Evolutionary conservation across 2,329 filamentous ascomycete species (phyloP), one percentile per base, ranked within the genome.

Genomic region (Fusarium aywerte): DNA sequence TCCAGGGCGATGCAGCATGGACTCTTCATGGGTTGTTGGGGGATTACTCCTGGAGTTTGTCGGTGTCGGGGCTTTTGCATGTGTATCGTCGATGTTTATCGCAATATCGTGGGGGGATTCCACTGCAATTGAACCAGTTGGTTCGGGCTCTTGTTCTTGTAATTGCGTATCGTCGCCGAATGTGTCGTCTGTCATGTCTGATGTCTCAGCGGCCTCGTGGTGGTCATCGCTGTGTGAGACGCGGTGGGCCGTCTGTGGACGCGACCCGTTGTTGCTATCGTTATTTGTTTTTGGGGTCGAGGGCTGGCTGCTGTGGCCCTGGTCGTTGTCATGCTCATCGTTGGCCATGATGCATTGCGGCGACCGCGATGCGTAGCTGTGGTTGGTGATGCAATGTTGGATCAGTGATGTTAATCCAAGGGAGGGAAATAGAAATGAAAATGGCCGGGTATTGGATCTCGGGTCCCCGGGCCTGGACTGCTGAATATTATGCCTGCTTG

Each of bases 341-440:
- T 73, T 70, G 62, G 76, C 75, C 79, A 80, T 80, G 74, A 71
- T 74, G 74, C 76, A 77, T 77, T 68, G 69, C 73, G 70, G 69
- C 69, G 47, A 55, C 65, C 65, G 51, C 52, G 50, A 55, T 59
- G 42, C 36, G 31, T 52, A 32, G 44, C 20, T 60, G 43, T 54
- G 50, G 55, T 60, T 61, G 51, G 50, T 20, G 52, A 55, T 27
- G 57, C 42, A 57, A 33, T 58, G 42, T 53, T 45, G 50, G 23
- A 36, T 16, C 27, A 27, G 11, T 27, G 27, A 31, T 32, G 36
- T 48, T 40, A 18, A 55, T 36, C 39, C 36, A 51, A 62, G 55
- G 60, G 47, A 58, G 58, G 55, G 57, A 49, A 36, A 48, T 48
- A 48, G 45, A 49, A 49, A 58, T 60, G 51, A 33, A 51, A 57